phyloP scores from a whole-genome alignment of 345 rosid genomes.

The Gossypium mustelinum region DNA sequence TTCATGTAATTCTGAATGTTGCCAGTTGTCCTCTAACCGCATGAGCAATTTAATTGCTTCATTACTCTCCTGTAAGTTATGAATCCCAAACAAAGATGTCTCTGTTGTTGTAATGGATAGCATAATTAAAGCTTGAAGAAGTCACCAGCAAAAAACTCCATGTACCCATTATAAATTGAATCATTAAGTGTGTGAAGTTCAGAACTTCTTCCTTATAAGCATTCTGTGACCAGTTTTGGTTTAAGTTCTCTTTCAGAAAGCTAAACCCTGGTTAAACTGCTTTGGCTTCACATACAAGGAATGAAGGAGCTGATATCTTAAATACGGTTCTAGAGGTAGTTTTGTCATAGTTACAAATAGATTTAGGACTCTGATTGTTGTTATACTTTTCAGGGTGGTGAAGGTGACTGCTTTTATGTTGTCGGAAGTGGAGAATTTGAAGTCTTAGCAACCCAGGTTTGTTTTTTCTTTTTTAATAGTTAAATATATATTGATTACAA shows the following conservation, averaged over 20 bases:
- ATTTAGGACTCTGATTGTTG: constrained; percentile 3
- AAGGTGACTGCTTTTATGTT: constrained; percentile 96
- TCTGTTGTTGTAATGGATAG: not conserved
- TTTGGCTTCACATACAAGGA: constrained; percentile 2
- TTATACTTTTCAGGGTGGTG: constrained; percentile 76
- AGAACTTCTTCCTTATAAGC: not conserved
- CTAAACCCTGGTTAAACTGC: not conserved
- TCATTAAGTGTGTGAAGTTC: not conserved
- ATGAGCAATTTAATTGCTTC: not conserved
- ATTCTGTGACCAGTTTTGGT: not conserved
- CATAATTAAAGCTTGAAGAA: not conserved
- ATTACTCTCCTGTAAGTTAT: not conserved
- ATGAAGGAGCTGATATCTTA: constrained; percentile 3
- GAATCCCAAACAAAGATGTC: constrained; percentile 1
- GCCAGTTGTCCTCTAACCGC: not conserved
- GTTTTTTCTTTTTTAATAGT: constrained; percentile 9
- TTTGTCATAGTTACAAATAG: constrained; percentile 11
- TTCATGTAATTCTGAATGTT: not conserved
- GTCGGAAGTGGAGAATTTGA: constrained; percentile 98
- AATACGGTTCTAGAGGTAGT: constrained; percentile 10
- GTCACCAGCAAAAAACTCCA: not conserved
- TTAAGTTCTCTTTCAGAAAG: constrained; percentile 10
- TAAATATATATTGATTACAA: not conserved
- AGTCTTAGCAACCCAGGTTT: constrained; percentile 94
- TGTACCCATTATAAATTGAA: not conserved